Conservation (phyloP, 805 yeast species). For the Candida nonsorbophila region DNA sequence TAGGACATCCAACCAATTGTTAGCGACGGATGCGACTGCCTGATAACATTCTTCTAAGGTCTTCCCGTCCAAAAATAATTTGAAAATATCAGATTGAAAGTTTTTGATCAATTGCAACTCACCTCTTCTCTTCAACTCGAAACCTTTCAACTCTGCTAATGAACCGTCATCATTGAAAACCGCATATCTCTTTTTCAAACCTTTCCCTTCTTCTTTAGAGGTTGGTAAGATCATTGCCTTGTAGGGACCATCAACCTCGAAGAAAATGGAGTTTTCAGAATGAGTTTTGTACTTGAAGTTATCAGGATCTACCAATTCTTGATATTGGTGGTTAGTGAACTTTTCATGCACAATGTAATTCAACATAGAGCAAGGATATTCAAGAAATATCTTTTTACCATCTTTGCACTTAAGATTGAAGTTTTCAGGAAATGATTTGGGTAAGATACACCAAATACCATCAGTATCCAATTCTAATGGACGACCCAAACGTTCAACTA, state of each 20-base stretch:
- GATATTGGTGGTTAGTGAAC: slow-evolving; percentile 94
- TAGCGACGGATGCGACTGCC: slow-evolving; percentile 89
- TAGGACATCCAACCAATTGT: slow-evolving; percentile 91
- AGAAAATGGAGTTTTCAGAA: slow-evolving; percentile 91
- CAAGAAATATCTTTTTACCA: slow-evolving; percentile 72
- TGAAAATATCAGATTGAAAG: slow-evolving; percentile 92
- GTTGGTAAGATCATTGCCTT: slow-evolving; percentile 97
- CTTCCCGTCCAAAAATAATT: slow-evolving; percentile 81
- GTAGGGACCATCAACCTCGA: slow-evolving; percentile 98
- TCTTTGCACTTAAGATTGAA: slow-evolving; percentile 63
- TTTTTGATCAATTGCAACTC: slow-evolving; percentile 89
- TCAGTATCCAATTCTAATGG: slow-evolving; percentile 97
- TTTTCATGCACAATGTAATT: slow-evolving; percentile 86
- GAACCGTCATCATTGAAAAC: slow-evolving; percentile 94
- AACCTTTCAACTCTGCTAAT: slow-evolving; percentile 92
- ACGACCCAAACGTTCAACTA: slow-evolving; percentile 90
- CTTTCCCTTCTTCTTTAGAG: slow-evolving; percentile 95
- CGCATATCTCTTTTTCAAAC: slow-evolving; percentile 92
- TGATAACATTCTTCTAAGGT: slow-evolving; percentile 74
- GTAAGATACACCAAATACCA: slow-evolving; percentile 99
- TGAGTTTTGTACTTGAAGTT: slow-evolving; percentile 65
- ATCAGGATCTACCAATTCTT: slow-evolving; percentile 69
- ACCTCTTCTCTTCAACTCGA: slow-evolving; percentile 94
- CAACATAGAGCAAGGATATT: slow-evolving; percentile 95
- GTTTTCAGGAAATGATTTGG: slow-evolving; percentile 89